Evolutionary conservation across 805 yeast species (phyloP).

Genomic region (Lachancea waltii): DNA sequence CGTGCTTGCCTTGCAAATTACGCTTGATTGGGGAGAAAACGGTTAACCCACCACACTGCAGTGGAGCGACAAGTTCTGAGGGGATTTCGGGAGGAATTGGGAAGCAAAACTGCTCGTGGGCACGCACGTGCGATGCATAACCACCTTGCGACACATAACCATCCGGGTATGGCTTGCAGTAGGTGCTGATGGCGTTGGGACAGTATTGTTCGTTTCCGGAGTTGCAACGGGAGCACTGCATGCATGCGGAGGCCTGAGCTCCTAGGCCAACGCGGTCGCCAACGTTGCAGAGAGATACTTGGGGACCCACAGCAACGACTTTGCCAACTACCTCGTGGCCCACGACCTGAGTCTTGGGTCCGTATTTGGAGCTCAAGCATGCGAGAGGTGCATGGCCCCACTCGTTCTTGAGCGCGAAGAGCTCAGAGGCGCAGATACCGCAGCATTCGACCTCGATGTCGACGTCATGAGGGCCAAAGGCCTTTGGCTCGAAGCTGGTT

Average conservation of each 20-base stretch:
- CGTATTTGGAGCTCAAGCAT: slow-evolving; percentile 8
- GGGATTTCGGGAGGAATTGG: slow-evolving; percentile 53
- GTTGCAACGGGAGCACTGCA: slow-evolving; percentile 54
- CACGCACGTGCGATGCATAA: slow-evolving; percentile 58
- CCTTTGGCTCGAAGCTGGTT: slow-evolving; percentile 43
- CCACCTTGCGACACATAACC: slow-evolving; percentile 59
- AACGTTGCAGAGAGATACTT: slow-evolving; percentile 28
- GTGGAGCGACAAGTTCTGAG: slow-evolving; percentile 56
- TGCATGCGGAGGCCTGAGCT: slow-evolving; percentile 59
- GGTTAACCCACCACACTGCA: slow-evolving; percentile 75
- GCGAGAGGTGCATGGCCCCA: slow-evolving; percentile 37
- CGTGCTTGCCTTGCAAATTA: slow-evolving; percentile 27
- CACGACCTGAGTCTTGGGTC: slow-evolving; percentile 35
- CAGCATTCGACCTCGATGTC: slow-evolving; percentile 52
- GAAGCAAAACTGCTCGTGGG: slow-evolving; percentile 56
- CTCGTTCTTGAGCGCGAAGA: slow-evolving; percentile 34
- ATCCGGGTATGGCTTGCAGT: slow-evolving; percentile 40
- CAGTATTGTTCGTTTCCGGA: slow-evolving; percentile 54
- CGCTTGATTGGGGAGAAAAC: slow-evolving; percentile 60
- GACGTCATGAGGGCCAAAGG: slow-evolving; percentile 38
- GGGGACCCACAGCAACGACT: slow-evolving; percentile 45
- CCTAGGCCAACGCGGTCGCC: slow-evolving; percentile 83
- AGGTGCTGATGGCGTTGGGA: slow-evolving; percentile 42
- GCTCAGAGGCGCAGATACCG: slow-evolving; percentile 59
- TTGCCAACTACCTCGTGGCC: slow-evolving; percentile 60